Base-by-base conservation (phyloP, 2,329 filamentous ascomycete genomes). In the Amauroascus verrucosus region DNA sequence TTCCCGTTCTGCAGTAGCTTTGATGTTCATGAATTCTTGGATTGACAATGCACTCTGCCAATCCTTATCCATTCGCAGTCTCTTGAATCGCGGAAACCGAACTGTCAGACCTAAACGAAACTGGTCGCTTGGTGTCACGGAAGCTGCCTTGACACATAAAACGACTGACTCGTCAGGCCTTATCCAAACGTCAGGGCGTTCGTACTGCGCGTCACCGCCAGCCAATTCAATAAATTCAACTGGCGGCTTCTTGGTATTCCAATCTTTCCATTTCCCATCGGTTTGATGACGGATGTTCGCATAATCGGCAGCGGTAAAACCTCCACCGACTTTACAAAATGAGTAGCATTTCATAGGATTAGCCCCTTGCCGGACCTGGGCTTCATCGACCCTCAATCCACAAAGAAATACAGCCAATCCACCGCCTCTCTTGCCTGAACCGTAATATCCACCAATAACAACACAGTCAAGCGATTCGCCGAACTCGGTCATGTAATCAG, bases 271-370 rank as follows among this genome's bases (percentile, higher is more conserved):
- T 67, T 95, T 95, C 4, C 86, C 89, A 55, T 95, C 86, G 0
- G 91, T 97, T 22, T 82, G 78, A 62, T 95, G 88, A 4, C 82
- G 77, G 44, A 98, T 84, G 54, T 85, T 81, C 0, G 85, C 82
- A 65, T 95, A 97, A 63, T 98, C 93, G 50, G 86, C 81, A 0
- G 82, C 84, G 13, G 80, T 83, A 66, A 97, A 90, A 0, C 93
- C 93, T 51, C 93, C 93, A n/a, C 93, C 93, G 14, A 98, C 93
- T 68, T 93, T 96, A 77, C 90, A 95, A 72, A 98, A 96, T n/a
- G 89, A 95, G 62, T 83, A 86, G 64, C 83, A 94, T 67, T 88
- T 89, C 69, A 87, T 84, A 0, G 82, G 78, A 57, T 82, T 78
- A 11, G 67, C 62, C 9, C 72, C 73, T 22, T 70, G 69, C 33